Evolutionary conservation across 116 monocot genomes (phyloP).

Genomic region (Trichopus zeylanicus): DNA sequence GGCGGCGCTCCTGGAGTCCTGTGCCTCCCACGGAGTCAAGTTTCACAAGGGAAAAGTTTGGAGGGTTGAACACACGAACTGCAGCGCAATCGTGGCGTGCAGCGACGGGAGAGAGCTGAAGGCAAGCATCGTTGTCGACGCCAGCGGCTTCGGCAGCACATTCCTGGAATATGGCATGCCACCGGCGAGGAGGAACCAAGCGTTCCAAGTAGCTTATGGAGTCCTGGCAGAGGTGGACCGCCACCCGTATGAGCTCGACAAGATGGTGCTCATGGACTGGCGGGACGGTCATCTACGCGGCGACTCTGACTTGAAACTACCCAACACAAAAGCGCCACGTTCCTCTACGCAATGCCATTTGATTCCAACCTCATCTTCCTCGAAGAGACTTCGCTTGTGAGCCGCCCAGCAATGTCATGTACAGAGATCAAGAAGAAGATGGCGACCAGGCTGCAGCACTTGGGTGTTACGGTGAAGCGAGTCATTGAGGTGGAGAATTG

Average conservation of each 20-base stretch:
- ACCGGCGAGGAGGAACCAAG: conserved; percentile 22
- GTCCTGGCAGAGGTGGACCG: conserved; percentile 75
- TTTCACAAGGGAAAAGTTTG: conserved; percentile 59
- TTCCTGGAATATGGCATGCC: conserved; percentile 47
- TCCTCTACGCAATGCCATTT: conserved; percentile 82
- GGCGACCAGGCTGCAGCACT: conserved; percentile 55
- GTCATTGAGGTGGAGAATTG: conserved; percentile 74
- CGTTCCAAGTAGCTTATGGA: conserved; percentile 77
- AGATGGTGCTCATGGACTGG: conserved; percentile 90
- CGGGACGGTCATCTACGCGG: conserved; percentile 50
- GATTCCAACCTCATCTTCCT: conserved; percentile 49
- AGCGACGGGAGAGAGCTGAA: conserved; percentile 32
- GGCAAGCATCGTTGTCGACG: conserved; percentile 52
- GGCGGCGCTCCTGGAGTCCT: conserved; percentile 39
- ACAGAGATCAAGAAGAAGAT: conserved; percentile 57
- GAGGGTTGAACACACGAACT: conserved; percentile 39
- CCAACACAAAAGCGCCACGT: conserved; percentile 48
- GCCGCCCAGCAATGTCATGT: conserved; percentile 37
- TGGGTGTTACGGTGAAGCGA: conserved; percentile 47
- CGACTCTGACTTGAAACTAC: conserved; percentile 17
- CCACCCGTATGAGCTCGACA: conserved; percentile 66
- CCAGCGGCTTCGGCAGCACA: conserved; percentile 48
- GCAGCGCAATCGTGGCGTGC: conserved; percentile 39
- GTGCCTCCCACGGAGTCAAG: conserved; percentile 40
- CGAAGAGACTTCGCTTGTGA: conserved; percentile 77